phyloP scores from a whole-genome alignment of 257 asterid species.

The Catharanthus roseus region DNA sequence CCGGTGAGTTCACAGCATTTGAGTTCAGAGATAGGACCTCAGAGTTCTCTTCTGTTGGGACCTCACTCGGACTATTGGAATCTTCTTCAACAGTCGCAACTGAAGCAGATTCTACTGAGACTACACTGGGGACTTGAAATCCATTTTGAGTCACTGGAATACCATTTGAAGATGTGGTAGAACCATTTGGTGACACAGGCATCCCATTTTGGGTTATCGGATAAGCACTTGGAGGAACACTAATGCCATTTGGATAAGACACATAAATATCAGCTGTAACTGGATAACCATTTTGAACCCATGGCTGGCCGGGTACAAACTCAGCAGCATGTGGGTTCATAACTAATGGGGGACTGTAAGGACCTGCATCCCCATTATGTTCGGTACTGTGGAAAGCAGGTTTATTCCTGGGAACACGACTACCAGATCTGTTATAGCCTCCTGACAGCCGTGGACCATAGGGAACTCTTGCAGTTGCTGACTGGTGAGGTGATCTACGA shows the following conservation, averaged over 20 bases:
- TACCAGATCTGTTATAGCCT: slow-evolving; percentile 58
- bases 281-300: slow-evolving; percentile 63
- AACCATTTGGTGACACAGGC: slow-evolving; percentile 33
- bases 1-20: slow-evolving; percentile 11
- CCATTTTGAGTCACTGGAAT: slow-evolving; percentile 36
- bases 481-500: slow-evolving; percentile 74
- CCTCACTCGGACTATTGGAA: slow-evolving; percentile 21
- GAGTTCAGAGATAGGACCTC: slow-evolving; percentile 25
- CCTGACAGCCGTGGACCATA: slow-evolving; percentile 84
- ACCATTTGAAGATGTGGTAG: slow-evolving; percentile 27
- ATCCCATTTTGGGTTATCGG: slow-evolving; percentile 37
- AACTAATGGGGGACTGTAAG: slow-evolving; percentile 37
- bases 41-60: slow-evolving; percentile 23
- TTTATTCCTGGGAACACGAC: slow-evolving; percentile 55
- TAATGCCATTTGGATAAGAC: slow-evolving; percentile 40
- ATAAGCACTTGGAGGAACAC: slow-evolving; percentile 33
- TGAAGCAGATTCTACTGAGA: slow-evolving; percentile 23
- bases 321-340: slow-evolving; percentile 88
- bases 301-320: slow-evolving; percentile 66
- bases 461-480: slow-evolving; percentile 69
- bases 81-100: slow-evolving; percentile 24
- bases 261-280: slow-evolving; percentile 59
- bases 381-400: slow-evolving; percentile 50
- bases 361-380: slow-evolving; percentile 48
- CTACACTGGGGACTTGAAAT: slow-evolving; percentile 17